Conservation (phyloP, 169 alveolate genomes). For the Babesia gibsoni region DNA sequence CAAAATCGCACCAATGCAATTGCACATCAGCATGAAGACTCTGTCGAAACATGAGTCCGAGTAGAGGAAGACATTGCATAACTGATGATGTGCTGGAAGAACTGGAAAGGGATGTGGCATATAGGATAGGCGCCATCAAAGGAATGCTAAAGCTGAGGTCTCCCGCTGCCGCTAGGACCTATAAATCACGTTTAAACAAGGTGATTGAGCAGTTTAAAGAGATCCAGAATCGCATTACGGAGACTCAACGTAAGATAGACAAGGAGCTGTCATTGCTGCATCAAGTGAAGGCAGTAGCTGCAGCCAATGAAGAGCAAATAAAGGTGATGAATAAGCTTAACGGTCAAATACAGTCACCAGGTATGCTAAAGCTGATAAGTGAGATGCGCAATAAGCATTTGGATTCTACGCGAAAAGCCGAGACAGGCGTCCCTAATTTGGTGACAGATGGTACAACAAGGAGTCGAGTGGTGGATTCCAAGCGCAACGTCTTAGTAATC, state of each 20-base stretch:
- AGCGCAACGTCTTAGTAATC: too few species aligned
- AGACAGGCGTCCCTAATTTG: too few species aligned
- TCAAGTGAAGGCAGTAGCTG: slow-evolving; percentile 5
- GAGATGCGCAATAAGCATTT: background rate
- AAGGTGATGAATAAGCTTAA: background rate
- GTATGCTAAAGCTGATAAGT: background rate
- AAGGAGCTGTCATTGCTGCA: slow-evolving; percentile 32
- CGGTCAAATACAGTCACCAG: slow-evolving; percentile 10
- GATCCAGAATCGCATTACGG: slow-evolving; percentile 11
- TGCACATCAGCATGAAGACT: too few species aligned
- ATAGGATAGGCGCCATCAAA: slow-evolving; percentile 8
- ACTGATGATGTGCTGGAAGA: slow-evolving; percentile 28
- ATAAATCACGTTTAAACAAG: slow-evolving; percentile 9
- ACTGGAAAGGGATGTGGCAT: slow-evolving; percentile 31
- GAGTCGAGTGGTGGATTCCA: too few species aligned
- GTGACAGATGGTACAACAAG: too few species aligned
- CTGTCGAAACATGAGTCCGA: too few species aligned
- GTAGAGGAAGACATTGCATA: too few species aligned
- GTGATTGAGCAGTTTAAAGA: slow-evolving; percentile 10
- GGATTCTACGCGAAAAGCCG: too few species aligned
- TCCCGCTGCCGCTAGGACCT: background rate
- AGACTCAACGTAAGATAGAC: slow-evolving; percentile 17
- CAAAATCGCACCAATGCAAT: too few species aligned
- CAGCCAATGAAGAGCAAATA: slow-evolving; percentile 14
- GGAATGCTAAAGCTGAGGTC: slow-evolving; percentile 45